Conservation (phyloP, 805 yeast genomes). For the Saccharomycopsis synnaedendra region DNA sequence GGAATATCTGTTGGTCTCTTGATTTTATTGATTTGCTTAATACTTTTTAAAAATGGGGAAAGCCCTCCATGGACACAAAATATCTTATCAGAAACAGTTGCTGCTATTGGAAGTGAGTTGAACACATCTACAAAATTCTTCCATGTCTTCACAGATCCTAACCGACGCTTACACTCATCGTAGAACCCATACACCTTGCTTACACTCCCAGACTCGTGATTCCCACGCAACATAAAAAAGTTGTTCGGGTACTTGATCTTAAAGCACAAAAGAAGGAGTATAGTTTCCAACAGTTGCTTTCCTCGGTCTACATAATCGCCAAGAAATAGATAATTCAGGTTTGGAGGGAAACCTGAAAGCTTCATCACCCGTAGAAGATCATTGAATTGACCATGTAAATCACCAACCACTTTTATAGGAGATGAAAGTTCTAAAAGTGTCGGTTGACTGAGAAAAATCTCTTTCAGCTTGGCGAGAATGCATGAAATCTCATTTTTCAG, state of each 20-base stretch:
- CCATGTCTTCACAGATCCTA: slow-evolving; percentile 85
- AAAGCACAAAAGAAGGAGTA: slow-evolving; percentile 75
- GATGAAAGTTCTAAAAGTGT: slow-evolving; percentile 55
- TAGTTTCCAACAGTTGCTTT: slow-evolving; percentile 90
- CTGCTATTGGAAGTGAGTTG: slow-evolving; percentile 91
- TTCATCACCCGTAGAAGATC: slow-evolving; percentile 70
- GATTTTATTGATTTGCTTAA: slow-evolving; percentile 60
- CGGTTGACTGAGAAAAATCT: slow-evolving; percentile 54
- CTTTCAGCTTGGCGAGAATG: slow-evolving; percentile 27
- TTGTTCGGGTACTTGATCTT: slow-evolving; percentile 96
- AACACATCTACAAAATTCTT: slow-evolving; percentile 88
- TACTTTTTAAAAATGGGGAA: slow-evolving; percentile 55
- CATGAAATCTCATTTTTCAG: slow-evolving; percentile 14
- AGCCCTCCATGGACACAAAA: slow-evolving; percentile 84
- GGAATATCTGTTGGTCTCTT: slow-evolving; percentile 80
- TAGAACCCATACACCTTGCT: slow-evolving; percentile 95
- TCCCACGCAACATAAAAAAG: slow-evolving; percentile 85
- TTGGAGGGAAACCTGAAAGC: slow-evolving; percentile 81
- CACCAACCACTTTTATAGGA: slow-evolving; percentile 81
- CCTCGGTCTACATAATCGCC: slow-evolving; percentile 99
- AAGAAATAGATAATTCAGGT: slow-evolving; percentile 76
- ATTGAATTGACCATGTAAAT: slow-evolving; percentile 76
- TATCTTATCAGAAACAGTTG: slow-evolving; percentile 89
- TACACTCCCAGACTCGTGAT: slow-evolving; percentile 95
- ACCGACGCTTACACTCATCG: slow-evolving; percentile 93